Conservation (phyloP, 2,329 filamentous ascomycete species). For the Scedosporium minutisporum region DNA sequence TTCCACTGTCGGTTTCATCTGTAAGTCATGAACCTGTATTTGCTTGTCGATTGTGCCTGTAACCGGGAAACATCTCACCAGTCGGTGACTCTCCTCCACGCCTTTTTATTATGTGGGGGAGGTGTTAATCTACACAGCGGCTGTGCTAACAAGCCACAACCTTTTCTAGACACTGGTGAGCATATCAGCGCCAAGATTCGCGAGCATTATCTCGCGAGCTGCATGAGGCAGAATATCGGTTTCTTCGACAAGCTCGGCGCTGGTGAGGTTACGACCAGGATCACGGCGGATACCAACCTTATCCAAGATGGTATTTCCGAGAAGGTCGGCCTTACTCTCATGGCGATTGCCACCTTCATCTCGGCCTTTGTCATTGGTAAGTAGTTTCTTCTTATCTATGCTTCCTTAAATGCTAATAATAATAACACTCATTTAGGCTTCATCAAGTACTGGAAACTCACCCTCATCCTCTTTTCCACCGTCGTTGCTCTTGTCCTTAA, state of each 20-base stretch:
- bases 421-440: constrained; percentile 38
- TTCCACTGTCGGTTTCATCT: constrained; percentile 82
- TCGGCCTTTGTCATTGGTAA: constrained; percentile 72
- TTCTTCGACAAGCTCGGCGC: constrained; percentile 90
- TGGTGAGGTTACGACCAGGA: constrained; percentile 87
- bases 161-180: constrained; percentile 53
- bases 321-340: constrained; percentile 71
- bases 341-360: constrained; percentile 71
- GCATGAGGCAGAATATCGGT: constrained; percentile 79
- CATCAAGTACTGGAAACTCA: constrained; percentile 85
- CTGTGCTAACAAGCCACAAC: background rate
- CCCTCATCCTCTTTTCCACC: constrained; percentile 74
- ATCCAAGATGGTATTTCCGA: constrained; percentile 91
- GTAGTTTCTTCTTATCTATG: background rate
- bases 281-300: constrained; percentile 87
- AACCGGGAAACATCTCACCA: background rate
- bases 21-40: constrained; percentile 9
- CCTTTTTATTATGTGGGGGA: background rate
- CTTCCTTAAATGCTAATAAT: background rate
- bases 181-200: constrained; percentile 71
- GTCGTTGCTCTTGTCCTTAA: constrained; percentile 69
- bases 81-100: background rate
- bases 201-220: constrained; percentile 73
- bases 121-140: background rate
- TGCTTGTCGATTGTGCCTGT: background rate